These are phyloP conservation scores for Syzygium syzygioides DNA, from an alignment of 441 rosid genomes.

Conservation along the genomic window DNA sequence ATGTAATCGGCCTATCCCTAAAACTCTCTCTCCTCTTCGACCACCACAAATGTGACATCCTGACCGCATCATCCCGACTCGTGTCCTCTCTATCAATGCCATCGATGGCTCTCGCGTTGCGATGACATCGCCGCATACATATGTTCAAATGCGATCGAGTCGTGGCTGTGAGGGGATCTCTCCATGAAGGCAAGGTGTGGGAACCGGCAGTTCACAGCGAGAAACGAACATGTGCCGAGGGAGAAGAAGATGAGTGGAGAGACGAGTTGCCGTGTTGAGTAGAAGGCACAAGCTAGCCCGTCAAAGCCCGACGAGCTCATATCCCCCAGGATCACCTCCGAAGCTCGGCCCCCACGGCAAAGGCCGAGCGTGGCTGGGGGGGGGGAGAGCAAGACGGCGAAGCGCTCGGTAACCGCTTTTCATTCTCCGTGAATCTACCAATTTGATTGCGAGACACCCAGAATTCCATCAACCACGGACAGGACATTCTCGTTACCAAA, in stretches of 20 bases:
- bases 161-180: no score
- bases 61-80: neutral
- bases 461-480: neutral
- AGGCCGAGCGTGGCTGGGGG: neutral
- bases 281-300: neutral
- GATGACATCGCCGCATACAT: no score
- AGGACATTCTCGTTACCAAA: neutral
- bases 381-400: neutral
- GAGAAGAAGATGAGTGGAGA: no score
- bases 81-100: neutral
- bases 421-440: neutral
- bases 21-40: neutral
- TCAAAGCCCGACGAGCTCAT: neutral
- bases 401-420: neutral
- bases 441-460: neutral
- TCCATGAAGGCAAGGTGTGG: no score
- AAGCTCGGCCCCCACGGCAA: neutral
- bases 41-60: no score
- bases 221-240: neutral
- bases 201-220: no score
- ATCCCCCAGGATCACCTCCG: fast-evolving
- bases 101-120: no score
- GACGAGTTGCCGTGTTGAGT: neutral
- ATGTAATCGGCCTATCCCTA: neutral
- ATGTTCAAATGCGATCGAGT: no score